Evolutionary conservation across 345 rosid species (phyloP), one percentile per base, ranked within the genome.

Genomic region (Carallia pectinifolia): DNA sequence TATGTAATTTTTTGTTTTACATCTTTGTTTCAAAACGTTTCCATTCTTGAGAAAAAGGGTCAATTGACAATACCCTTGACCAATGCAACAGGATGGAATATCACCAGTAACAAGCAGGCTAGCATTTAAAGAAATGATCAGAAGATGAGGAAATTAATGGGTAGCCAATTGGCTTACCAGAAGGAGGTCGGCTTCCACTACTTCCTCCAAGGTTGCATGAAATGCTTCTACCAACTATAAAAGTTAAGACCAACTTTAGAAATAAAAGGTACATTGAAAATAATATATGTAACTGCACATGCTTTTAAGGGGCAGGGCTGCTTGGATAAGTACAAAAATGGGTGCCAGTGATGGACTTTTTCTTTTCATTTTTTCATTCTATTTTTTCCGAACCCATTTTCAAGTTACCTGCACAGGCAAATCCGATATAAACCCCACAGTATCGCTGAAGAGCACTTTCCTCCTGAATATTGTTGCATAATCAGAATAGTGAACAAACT

Each of bases 371-470:
- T 44, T 44, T 10, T 40, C 15, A 10, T 44, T 44, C 50, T 44
- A 44, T 44, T 44, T 44, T 44, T 44, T 44, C 50, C 10, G 50
- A 55, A 23, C 9, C 30, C 30, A 55, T 23, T n/a, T 7, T 55
- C 6, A 23, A 34, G 15, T 71, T 87, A 92, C 98, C 98, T 90
- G 97, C 65, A 90, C 76, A 2, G 97, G 99, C 77, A 94, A 74
- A 81, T 91, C 97, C 10, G 97, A 94, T 81, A 91, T 92, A 79
- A 94, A 94, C 56, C 99, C 99, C 67, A 94, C 99, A 10, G 97
- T 94, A 79, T 94, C 97, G 76, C 93, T 86, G 62, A 94, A 82
- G 71, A 90, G 89, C 73, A 91, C 92, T 74, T 81, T 86, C 86
- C 89, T 88, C 85, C 97, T 94, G 86, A 79, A 78, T 8, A 67